A percentile compares a stretch with the other conserved stretches of the same genome.
These are phyloP conservation scores for Thermomyces lanuginosus DNA, from an alignment of 2,329 filamentous ascomycete species.

Conservation along the genomic window DNA sequence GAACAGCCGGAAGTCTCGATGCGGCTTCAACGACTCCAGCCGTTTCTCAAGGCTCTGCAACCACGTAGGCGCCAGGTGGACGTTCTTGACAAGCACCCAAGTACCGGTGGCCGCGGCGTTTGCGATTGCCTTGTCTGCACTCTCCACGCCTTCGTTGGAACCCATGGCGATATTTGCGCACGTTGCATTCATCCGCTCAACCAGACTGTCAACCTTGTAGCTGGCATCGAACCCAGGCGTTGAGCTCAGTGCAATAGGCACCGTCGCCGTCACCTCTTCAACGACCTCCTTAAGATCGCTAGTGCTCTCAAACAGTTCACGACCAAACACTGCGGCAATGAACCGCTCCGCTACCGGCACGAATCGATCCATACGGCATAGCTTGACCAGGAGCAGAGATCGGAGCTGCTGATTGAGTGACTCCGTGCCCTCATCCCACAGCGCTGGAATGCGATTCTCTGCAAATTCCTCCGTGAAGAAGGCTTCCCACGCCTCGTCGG, in stretches of 20 bases:
- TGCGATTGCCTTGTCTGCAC: slow-evolving; percentile 86
- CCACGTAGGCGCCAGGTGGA: slow-evolving; percentile 91
- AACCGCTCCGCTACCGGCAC: slow-evolving; percentile 89
- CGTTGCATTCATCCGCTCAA: slow-evolving; percentile 62
- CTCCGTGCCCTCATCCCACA: slow-evolving; percentile 51
- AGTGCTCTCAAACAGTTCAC: slow-evolving; percentile 62
- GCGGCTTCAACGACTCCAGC: slow-evolving; percentile 85
- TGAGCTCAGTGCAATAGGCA: slow-evolving; percentile 81
- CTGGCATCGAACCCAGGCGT: slow-evolving; percentile 95
- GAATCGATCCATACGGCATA: slow-evolving; percentile 90
- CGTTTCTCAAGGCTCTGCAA: slow-evolving; percentile 93
- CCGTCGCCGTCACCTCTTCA: slow-evolving; percentile 63
- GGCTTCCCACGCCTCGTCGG: slow-evolving; percentile 53
- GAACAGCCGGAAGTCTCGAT: slow-evolving; percentile 85
- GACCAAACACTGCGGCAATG: slow-evolving; percentile 68
- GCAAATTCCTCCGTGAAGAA: slow-evolving; percentile 78
- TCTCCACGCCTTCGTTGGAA: slow-evolving; percentile 82
- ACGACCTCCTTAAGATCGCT: slow-evolving; percentile 79
- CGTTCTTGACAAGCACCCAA: slow-evolving; percentile 98
- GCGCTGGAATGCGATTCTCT: slow-evolving; percentile 62
- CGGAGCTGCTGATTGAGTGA: slow-evolving; percentile 60
- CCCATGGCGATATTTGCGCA: slow-evolving; percentile 99
- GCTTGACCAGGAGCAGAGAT: slow-evolving; percentile 77
- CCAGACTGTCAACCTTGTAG: slow-evolving; percentile 94
- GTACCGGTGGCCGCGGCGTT: slow-evolving; percentile 80